These are phyloP conservation scores for Candida mesenterica DNA, from an alignment of 1,139 yeast species.

Conservation along the genomic window DNA sequence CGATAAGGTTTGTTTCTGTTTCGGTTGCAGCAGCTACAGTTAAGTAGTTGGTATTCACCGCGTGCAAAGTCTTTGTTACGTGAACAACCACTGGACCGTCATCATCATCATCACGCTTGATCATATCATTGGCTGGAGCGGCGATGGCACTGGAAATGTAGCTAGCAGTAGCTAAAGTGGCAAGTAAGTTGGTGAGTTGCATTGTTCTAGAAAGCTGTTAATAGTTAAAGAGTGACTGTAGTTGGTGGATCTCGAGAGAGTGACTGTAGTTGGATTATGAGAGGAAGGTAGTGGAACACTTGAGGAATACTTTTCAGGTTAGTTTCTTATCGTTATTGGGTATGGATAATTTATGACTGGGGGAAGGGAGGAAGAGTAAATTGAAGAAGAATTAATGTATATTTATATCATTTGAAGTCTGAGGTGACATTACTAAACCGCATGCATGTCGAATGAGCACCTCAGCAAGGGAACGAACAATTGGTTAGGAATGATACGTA, in stretches of 20 bases:
- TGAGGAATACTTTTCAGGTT: slow-evolving; percentile 6
- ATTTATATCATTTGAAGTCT: too few species aligned
- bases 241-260: slow-evolving; percentile 12
- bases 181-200: slow-evolving; percentile 33
- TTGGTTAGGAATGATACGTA: too few species aligned
- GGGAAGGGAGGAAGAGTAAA: too few species aligned
- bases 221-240: slow-evolving; percentile 8
- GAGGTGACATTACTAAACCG: too few species aligned
- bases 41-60: slow-evolving; percentile 32
- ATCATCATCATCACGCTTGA: slow-evolving; percentile 20
- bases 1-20: slow-evolving; percentile 30
- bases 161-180: slow-evolving; percentile 22
- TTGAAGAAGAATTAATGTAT: background rate
- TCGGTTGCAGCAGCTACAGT: slow-evolving; percentile 32
- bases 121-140: slow-evolving; percentile 21
- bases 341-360: background rate
- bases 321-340: background rate
- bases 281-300: slow-evolving; percentile 13
- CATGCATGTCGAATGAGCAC: too few species aligned
- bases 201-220: slow-evolving; percentile 16
- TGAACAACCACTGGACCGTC: slow-evolving; percentile 36
- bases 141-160: slow-evolving; percentile 25
- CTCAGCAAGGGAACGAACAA: too few species aligned
- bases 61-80: slow-evolving; percentile 37
- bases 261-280: slow-evolving; percentile 19